A percentile compares a stretch with the other conserved stretches of the same genome.
These are phyloP conservation scores for Petasospora fabianii DNA, from an alignment of 1,139 yeast genomes.

Conservation along the genomic window DNA sequence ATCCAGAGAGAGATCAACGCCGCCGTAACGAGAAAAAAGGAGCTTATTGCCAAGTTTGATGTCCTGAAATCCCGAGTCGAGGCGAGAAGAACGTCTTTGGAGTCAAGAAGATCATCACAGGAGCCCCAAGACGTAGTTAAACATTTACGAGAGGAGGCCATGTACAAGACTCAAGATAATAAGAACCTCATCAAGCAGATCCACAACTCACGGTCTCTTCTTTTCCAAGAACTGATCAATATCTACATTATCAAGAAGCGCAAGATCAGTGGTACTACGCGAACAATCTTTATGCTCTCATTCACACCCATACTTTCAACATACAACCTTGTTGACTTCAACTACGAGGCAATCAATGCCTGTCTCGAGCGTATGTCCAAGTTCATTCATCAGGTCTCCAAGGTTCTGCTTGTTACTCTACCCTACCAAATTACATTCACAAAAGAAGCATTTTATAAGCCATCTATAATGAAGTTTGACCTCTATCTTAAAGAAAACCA, in stretches of 20 bases:
- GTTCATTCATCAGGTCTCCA: constrained; percentile 17
- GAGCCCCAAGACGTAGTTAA: constrained; percentile 1
- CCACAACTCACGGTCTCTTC: constrained; percentile 20
- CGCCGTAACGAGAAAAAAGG: neutral
- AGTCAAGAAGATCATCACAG: neutral
- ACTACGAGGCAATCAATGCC: constrained; percentile 18
- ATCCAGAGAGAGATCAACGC: constrained; percentile 10
- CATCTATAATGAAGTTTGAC: constrained; percentile 11
- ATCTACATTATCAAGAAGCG: constrained; percentile 20
- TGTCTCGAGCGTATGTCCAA: constrained; percentile 18
- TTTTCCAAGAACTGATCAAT: constrained; percentile 25
- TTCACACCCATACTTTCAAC: constrained; percentile 24
- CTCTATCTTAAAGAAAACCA: constrained; percentile 7
- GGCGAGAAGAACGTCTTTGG: neutral
- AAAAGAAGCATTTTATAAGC: constrained; percentile 4
- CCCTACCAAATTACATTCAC: constrained; percentile 16
- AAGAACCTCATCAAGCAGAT: constrained; percentile 20
- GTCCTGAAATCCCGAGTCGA: neutral
- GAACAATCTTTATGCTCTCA: constrained; percentile 17
- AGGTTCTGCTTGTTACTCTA: constrained; percentile 14
- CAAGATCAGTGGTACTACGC: constrained; percentile 13
- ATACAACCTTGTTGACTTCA: constrained; percentile 15
- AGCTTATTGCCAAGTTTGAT: neutral
- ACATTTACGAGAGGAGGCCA: constrained; percentile 1
- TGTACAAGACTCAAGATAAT: constrained; percentile 16